Conservation (phyloP, 2,329 filamentous ascomycete genomes). For the Colletotrichum simmondsii region DNA sequence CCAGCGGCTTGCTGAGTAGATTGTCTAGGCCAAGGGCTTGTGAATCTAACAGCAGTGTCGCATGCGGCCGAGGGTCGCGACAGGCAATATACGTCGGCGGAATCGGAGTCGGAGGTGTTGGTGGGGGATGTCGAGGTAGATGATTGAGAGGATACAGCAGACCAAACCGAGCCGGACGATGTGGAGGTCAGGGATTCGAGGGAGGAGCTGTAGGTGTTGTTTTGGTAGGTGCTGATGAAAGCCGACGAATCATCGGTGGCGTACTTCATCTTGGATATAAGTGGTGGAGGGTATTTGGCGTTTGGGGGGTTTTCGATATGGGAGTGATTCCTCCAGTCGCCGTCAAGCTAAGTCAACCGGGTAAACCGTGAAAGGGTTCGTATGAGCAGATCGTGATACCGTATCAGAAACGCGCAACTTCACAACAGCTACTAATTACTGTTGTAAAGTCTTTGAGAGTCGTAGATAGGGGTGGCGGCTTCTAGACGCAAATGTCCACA, state of each 20-base stretch:
- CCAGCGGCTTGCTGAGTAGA: constrained; percentile 38
- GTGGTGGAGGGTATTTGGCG: constrained; percentile 8
- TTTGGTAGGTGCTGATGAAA: constrained; percentile 59
- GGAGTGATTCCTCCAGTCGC: constrained; percentile 44
- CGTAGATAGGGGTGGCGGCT: constrained; percentile 52
- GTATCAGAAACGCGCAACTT: constrained; percentile 49
- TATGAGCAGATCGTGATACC: constrained; percentile 45
- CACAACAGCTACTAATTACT: constrained; percentile 50
- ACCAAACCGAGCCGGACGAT: constrained; percentile 83
- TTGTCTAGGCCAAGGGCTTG: constrained; percentile 46
- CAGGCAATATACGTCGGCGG: constrained; percentile 56
- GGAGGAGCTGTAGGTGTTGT: constrained; percentile 75
- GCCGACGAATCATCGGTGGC: constrained; percentile 63
- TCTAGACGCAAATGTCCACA: constrained; percentile 55
- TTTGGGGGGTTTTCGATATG: constrained; percentile 32
- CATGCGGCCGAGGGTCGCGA: constrained; percentile 45
- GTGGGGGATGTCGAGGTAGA: constrained; percentile 77
- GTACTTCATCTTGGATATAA: constrained; percentile 66
- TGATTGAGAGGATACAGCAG: constrained; percentile 75
- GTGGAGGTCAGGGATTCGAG: constrained; percentile 81
- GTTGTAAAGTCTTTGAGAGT: constrained; percentile 52
- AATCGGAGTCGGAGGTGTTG: constrained; percentile 66
- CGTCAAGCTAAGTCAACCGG: constrained; percentile 45
- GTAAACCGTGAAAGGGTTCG: constrained; percentile 42
- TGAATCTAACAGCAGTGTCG: constrained; percentile 41